A percentile compares a stretch with the other conserved stretches of the same genome.
Conservation (phyloP, 2,329 filamentous ascomycete species). For the Zasmidium cellare region DNA sequence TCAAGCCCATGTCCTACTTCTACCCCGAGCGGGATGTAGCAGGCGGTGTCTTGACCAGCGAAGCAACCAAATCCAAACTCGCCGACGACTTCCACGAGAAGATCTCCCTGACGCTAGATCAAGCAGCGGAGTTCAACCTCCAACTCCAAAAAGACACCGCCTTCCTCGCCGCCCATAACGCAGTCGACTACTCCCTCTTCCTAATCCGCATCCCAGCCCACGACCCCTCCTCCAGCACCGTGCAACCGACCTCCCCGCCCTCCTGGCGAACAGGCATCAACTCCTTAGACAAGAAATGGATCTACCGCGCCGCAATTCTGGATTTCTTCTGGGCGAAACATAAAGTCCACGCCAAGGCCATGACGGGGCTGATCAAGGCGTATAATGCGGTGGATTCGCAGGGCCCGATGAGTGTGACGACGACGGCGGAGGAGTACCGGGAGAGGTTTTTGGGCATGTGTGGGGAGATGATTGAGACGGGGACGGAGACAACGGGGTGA, state of each 20-base stretch:
- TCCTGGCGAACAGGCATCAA: conserved; percentile 63
- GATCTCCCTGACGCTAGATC: conserved; percentile 55
- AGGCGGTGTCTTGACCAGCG: conserved; percentile 61
- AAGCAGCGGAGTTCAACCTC: conserved; percentile 58
- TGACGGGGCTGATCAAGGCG: conserved; percentile 61
- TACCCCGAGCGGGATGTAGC: conserved; percentile 73
- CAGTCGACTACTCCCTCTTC: conserved; percentile 75
- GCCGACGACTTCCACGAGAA: conserved; percentile 69
- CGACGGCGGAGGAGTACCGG: conserved; percentile 67
- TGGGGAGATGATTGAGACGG: conserved; percentile 43
- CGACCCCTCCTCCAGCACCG: neutral
- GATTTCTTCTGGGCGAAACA: conserved; percentile 82
- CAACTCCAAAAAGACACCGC: conserved; percentile 63
- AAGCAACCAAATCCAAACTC: conserved; percentile 65
- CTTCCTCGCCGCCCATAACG: conserved; percentile 62
- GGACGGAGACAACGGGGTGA: too few relatives aligned
- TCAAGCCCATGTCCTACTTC: conserved; percentile 75
- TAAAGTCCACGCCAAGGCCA: conserved; percentile 63
- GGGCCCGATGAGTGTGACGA: conserved; percentile 75
- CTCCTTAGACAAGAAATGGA: conserved; percentile 64
- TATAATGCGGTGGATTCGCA: conserved; percentile 61
- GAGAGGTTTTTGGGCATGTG: conserved; percentile 57
- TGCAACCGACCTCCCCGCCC: conserved; percentile 39
- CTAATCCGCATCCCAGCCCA: conserved; percentile 58
- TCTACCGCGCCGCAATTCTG: conserved; percentile 66